These are phyloP conservation scores for Calocybe cyanea DNA, from an alignment of 768 basidiomycete genomes.

Conservation along the genomic window DNA sequence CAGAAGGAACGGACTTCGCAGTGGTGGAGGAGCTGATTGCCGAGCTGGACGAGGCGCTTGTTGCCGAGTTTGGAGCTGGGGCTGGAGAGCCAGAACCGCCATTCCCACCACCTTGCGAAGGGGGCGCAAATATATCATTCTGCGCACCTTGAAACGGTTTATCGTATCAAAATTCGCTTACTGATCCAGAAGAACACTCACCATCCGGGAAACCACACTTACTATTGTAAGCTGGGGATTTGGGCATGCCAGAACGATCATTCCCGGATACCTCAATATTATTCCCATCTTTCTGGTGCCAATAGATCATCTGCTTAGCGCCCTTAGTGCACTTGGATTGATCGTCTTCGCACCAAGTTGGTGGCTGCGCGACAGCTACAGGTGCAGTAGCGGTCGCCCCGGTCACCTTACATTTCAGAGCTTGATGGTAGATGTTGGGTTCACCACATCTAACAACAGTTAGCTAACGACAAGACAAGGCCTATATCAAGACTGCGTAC, in stretches of 20 bases:
- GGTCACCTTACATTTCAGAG: constrained; percentile 48
- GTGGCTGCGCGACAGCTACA: constrained; percentile 38
- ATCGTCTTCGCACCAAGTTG: constrained; percentile 52
- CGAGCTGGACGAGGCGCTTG: no score
- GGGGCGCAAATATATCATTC: constrained; percentile 38
- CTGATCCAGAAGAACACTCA: constrained; percentile 18
- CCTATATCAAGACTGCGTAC: constrained; percentile 16
- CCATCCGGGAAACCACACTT: constrained; percentile 48
- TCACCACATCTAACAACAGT: constrained; percentile 38
- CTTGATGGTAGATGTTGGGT: constrained; percentile 48
- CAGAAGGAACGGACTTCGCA: no score
- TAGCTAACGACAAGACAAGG: not conserved
- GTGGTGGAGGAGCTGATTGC: no score
- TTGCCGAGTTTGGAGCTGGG: not conserved
- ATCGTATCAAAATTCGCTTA: constrained; percentile 4
- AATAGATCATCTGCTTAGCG: constrained; percentile 54
- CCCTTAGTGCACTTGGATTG: constrained; percentile 38
- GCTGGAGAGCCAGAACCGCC: not conserved
- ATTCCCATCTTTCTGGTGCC: constrained; percentile 46
- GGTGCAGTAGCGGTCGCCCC: constrained; percentile 35
- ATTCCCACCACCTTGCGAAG: constrained; percentile 5
- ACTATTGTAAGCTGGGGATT: constrained; percentile 46
- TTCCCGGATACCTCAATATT: constrained; percentile 42
- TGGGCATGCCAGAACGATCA: constrained; percentile 34
- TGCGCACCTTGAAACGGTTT: constrained; percentile 34